phyloP scores from a whole-genome alignment of 768 basidiomycete genomes.

The Russula sp. region DNA sequence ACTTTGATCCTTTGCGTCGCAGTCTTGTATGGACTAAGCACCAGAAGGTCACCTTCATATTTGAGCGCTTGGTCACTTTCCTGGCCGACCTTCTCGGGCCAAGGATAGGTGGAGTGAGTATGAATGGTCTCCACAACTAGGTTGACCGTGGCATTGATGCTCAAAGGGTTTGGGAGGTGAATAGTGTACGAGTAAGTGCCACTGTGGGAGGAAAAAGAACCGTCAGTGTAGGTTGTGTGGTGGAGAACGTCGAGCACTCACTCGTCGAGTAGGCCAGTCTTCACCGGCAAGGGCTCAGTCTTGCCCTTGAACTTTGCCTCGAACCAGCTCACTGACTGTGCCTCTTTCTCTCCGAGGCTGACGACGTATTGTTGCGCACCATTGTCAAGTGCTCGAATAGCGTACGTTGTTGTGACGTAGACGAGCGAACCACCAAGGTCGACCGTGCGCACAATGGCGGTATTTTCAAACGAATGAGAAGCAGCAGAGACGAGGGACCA shows the following conservation, averaged over 20 bases:
- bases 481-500: constrained; percentile 35
- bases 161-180: constrained; percentile 52
- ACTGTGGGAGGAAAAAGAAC: constrained; percentile 22
- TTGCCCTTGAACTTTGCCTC: constrained; percentile 78
- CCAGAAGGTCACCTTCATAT: constrained; percentile 69
- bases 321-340: constrained; percentile 62
- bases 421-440: constrained; percentile 88
- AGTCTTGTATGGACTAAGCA: constrained; percentile 79
- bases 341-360: constrained; percentile 56
- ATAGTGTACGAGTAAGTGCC: constrained; percentile 52
- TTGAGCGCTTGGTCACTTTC: constrained; percentile 71
- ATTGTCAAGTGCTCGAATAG: constrained; percentile 63
- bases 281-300: constrained; percentile 41
- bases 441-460: constrained; percentile 78
- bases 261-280: constrained; percentile 45
- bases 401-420: constrained; percentile 84
- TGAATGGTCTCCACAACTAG: constrained; percentile 74
- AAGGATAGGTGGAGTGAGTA: constrained; percentile 69
- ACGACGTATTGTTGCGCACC: constrained; percentile 59
- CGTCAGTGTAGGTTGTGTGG: background rate
- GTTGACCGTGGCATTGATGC: constrained; percentile 55
- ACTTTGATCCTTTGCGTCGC: constrained; percentile 81
- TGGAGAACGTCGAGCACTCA: constrained; percentile 31
- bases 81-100: constrained; percentile 68
- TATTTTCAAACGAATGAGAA: constrained; percentile 71